Evolutionary conservation across 108 stramenopile species (phyloP), one percentile per base, ranked within the genome.

Genomic region (Cyclotella choctawhatcheeana): DNA sequence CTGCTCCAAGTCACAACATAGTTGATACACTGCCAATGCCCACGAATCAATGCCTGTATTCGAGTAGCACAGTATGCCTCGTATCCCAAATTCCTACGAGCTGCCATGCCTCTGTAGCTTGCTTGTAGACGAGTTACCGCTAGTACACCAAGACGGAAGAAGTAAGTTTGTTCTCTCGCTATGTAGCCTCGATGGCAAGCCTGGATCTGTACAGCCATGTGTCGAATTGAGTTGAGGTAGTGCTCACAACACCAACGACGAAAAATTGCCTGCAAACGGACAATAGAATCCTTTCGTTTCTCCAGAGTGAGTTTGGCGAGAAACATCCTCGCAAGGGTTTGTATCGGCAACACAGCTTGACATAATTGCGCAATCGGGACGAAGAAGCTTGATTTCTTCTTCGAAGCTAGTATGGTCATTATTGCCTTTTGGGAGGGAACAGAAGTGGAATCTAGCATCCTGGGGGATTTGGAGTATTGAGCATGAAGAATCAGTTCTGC

Each of bases 41-140:
- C 85, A 32, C 90, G 71, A 16, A 82, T 63, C 53, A 81, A 67
- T 16, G 69, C 78, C 61, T 91, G 90, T 22, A 91, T 88, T 34
- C 76, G 59, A 30, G 73, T 77, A 2, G 85, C 86, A 61, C 73
- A 55, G 56, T 60, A 71, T 7, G 69, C 48, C 58, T 64, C 37
- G n/a, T 74, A 62, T 45, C 74, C 62, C 22, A 84, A 21, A 20
- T 72, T 31, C 12, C 82, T 69, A 14, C 83, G 84, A 43, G 34
- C 81, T 13, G 71, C 24, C 47, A 62, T 82, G 21, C 87, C 86
- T 47, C 90, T 73, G 64, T 74, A 79, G 16, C 61, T 54, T 0
- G 65, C 71, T 63, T 88, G 87, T 8, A 90, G 74, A 25, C 58
- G 51, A 24, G 44, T 70, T 2, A 79, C 82, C 1, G 85, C 83